Percentiles rank a stretch among this genome's conserved stretches.
Conservation (phyloP, 1,139 yeast species). For the Yamadazyma taylorii region DNA sequence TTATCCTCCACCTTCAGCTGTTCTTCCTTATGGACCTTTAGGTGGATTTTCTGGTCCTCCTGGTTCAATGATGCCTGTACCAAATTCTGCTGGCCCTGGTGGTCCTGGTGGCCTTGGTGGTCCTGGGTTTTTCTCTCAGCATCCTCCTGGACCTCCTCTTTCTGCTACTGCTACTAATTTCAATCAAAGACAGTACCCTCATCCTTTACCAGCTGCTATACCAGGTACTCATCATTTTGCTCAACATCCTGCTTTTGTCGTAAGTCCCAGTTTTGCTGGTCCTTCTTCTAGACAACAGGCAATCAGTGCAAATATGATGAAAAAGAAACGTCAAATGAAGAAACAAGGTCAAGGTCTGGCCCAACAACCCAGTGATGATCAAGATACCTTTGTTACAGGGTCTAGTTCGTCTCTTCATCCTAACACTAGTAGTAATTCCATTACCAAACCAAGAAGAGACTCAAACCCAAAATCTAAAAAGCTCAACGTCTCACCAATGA, state of each 20-base stretch:
- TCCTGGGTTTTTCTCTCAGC: constrained; percentile 5
- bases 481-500: no score
- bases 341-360: constrained; percentile 6
- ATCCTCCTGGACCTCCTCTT: constrained; percentile 8
- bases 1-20: constrained; percentile 6
- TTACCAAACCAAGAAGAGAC: neutral
- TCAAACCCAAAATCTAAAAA: neutral
- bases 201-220: constrained; percentile 4
- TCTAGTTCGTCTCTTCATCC: constrained; percentile 1
- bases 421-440: neutral
- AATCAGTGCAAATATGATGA: constrained; percentile 17
- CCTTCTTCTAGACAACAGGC: constrained; percentile 15
- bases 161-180: constrained; percentile 2
- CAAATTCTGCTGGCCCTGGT: constrained; percentile 1
- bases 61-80: neutral
- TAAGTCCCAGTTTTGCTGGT: constrained; percentile 2
- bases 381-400: constrained; percentile 3
- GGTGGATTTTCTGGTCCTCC: neutral
- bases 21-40: constrained; percentile 1
- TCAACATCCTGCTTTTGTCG: constrained; percentile 7
- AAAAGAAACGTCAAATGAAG: constrained; percentile 16
- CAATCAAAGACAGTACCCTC: constrained; percentile 1
- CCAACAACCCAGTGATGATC: constrained; percentile 1
- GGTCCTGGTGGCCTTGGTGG: no score
- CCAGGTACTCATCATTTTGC: constrained; percentile 5